These are phyloP conservation scores for Calonectria pteridis DNA, from an alignment of 2,329 filamentous ascomycete genomes.

Conservation along the genomic window DNA sequence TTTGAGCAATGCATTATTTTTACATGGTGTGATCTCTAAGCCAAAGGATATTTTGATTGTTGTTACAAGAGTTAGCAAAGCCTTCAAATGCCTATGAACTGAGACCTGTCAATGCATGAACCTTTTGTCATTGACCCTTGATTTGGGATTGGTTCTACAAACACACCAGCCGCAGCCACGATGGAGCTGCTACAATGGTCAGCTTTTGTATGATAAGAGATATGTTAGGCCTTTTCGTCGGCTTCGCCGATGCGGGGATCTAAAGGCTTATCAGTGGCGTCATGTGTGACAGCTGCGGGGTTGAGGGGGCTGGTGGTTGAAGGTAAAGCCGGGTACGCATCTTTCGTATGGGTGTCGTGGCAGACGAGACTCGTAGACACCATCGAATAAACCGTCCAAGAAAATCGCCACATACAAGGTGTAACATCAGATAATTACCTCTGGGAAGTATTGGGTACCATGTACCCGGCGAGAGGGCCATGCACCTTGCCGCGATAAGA, in stretches of 20 bases:
- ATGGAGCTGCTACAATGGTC: background rate
- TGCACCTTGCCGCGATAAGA: background rate
- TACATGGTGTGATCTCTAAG: background rate
- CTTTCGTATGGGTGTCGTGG: background rate
- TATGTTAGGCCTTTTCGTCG: background rate
- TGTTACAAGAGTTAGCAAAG: too few species aligned
- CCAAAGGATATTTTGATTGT: too few species aligned
- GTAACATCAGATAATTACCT: background rate
- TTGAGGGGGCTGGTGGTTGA: background rate
- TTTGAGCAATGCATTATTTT: background rate
- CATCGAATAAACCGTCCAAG: background rate
- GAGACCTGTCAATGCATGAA: background rate
- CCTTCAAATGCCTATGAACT: too few species aligned
- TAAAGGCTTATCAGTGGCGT: conserved; percentile 4
- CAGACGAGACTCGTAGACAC: background rate
- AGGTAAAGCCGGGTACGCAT: background rate
- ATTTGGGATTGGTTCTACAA: background rate
- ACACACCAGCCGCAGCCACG: too few species aligned
- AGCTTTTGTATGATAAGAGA: background rate
- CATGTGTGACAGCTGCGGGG: background rate
- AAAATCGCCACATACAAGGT: background rate
- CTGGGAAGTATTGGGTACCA: background rate
- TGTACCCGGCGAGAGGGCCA: background rate
- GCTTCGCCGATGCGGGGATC: background rate
- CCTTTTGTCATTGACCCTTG: background rate